Percentiles rank a stretch among this genome's conserved stretches.
Evolutionary conservation across 1,139 yeast species (phyloP).

Genomic region (Candida sanyaensis): DNA sequence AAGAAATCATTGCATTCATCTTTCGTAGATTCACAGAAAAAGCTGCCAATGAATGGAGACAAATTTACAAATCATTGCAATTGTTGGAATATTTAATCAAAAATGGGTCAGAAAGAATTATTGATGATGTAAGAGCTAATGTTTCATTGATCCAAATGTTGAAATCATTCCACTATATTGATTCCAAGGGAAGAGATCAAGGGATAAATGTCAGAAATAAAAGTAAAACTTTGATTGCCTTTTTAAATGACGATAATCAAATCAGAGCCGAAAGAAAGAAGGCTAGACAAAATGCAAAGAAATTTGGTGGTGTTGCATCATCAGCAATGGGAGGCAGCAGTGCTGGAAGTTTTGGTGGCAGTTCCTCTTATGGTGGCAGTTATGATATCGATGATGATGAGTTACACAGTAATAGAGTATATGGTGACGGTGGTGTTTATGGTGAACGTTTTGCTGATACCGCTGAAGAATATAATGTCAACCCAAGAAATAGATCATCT

Average conservation of each 20-base stretch:
- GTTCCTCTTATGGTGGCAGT: constrained; percentile 27
- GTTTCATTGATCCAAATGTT: constrained; percentile 82
- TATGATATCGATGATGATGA: constrained; percentile 41
- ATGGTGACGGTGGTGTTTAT: constrained; percentile 81
- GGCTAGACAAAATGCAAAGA: constrained; percentile 81
- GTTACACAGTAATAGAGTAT: constrained; percentile 54
- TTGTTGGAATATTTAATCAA: constrained; percentile 86
- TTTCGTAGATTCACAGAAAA: constrained; percentile 90
- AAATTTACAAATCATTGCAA: constrained; percentile 90
- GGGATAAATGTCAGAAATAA: constrained; percentile 94
- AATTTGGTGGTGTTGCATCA: constrained; percentile 70
- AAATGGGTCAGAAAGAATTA: constrained; percentile 92
- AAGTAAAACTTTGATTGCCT: constrained; percentile 69
- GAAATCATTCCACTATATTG: constrained; percentile 91
- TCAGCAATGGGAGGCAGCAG: constrained; percentile 54
- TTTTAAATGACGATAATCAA: constrained; percentile 74
- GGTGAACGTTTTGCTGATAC: constrained; percentile 67
- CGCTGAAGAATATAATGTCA: constrained; percentile 45
- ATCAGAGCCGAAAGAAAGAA: constrained; percentile 86
- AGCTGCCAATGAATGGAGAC: constrained; percentile 97
- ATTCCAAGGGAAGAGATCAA: constrained; percentile 92
- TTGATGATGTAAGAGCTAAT: constrained; percentile 91
- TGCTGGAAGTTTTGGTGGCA: constrained; percentile 35
- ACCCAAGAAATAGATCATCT: constrained; percentile 43
- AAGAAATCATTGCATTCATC: constrained; percentile 70